A percentile compares a stretch with the other conserved stretches of the same genome.
Evolutionary conservation across 352 stramenopile genomes (phyloP).

Genomic region (Hyaloperonospora arabidopsidis): DNA sequence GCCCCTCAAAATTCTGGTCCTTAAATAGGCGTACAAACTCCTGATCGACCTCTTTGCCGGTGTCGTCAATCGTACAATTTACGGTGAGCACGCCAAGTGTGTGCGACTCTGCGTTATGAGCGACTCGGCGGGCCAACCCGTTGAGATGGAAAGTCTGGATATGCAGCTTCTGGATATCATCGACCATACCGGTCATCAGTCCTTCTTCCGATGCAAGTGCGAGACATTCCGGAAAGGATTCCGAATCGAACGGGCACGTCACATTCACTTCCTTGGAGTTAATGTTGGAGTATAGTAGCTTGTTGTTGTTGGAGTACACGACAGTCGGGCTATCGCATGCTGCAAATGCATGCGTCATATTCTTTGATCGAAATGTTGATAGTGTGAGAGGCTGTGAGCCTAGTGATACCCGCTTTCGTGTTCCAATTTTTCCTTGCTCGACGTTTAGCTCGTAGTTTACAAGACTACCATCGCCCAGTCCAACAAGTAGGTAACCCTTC

Average conservation of each 20-base stretch:
- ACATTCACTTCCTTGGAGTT: slow-evolving; percentile 89
- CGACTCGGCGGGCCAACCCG: slow-evolving; percentile 89
- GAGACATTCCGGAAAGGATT: slow-evolving; percentile 91
- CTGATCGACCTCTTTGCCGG: slow-evolving; percentile 79
- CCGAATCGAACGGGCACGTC: slow-evolving; percentile 90
- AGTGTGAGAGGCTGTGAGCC: slow-evolving; percentile 92
- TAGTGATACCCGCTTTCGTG: slow-evolving; percentile 92
- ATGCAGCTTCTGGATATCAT: slow-evolving; percentile 99
- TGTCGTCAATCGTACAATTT: slow-evolving; percentile 79
- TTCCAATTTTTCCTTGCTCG: slow-evolving; percentile 37
- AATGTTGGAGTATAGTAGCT: slow-evolving; percentile 95
- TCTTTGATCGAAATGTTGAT: slow-evolving; percentile 87
- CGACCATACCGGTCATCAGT: slow-evolving; percentile 94
- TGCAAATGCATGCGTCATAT: slow-evolving; percentile 93
- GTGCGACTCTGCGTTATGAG: slow-evolving; percentile 72
- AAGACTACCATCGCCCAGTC: slow-evolving; percentile 93
- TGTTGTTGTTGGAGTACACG: slow-evolving; percentile 94
- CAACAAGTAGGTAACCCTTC: slow-evolving; percentile 90
- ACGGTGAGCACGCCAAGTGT: slow-evolving; percentile 79
- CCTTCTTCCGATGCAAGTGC: slow-evolving; percentile 92
- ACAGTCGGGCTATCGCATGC: slow-evolving; percentile 95
- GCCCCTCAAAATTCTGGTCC: slow-evolving; percentile 93
- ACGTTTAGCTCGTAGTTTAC: slow-evolving; percentile 88
- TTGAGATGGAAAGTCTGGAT: slow-evolving; percentile 93
- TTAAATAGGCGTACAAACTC: slow-evolving; percentile 93